These are phyloP conservation scores for Candida silvatica DNA, from an alignment of 805 yeast species.

Conservation along the genomic window DNA sequence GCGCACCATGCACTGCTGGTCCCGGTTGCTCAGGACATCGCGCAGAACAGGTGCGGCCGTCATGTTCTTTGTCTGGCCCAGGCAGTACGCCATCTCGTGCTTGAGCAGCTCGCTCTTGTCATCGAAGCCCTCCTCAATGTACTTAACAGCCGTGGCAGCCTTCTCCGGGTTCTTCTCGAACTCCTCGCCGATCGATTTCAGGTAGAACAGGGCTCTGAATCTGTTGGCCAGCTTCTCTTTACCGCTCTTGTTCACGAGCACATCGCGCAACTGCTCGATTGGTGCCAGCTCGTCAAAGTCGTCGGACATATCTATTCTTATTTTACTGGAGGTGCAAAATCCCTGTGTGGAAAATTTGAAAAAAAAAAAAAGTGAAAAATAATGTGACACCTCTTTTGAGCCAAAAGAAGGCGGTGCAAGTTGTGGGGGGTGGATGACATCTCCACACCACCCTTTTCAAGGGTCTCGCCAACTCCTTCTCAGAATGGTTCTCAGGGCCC, in stretches of 20 bases:
- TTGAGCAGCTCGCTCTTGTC: conserved; percentile 75
- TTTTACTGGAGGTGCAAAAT: no score
- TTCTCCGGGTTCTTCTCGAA: conserved; percentile 38
- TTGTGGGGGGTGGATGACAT: no score
- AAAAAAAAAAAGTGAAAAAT: background rate
- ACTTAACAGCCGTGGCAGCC: conserved; percentile 65
- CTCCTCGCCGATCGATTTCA: conserved; percentile 81
- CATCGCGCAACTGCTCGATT: conserved; percentile 65
- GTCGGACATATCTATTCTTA: conserved; percentile 4
- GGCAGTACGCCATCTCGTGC: conserved; percentile 95
- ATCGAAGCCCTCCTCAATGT: conserved; percentile 75
- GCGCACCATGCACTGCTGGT: conserved; percentile 92
- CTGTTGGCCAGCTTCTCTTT: conserved; percentile 71
- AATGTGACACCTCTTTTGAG: no score
- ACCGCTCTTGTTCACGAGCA: conserved; percentile 58
- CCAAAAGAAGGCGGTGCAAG: no score
- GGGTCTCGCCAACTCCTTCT: no score
- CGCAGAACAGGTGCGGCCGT: conserved; percentile 70
- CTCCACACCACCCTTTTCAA: no score
- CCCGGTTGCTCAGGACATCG: conserved; percentile 52
- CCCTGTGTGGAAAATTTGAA: background rate
- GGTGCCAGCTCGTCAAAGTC: conserved; percentile 22
- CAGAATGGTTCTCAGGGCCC: no score
- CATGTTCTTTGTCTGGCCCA: conserved; percentile 89
- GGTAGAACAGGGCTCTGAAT: conserved; percentile 88